These are phyloP conservation scores for Clarireedia hainanense DNA, from an alignment of 2,329 filamentous ascomycete genomes.

Conservation along the genomic window DNA sequence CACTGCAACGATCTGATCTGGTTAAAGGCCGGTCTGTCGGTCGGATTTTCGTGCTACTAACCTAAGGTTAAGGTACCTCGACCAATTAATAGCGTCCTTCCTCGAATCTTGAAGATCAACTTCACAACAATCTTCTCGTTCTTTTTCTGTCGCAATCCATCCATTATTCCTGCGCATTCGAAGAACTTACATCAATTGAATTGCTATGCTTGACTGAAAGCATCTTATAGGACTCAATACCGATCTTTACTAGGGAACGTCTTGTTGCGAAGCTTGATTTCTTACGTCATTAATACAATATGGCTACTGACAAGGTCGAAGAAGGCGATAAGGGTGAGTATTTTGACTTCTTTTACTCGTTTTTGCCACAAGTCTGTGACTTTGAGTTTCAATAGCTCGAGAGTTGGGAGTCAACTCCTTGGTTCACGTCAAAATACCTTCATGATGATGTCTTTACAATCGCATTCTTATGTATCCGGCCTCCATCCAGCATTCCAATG, in stretches of 20 bases:
- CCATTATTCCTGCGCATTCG: conserved; percentile 14
- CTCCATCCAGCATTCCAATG: not conserved
- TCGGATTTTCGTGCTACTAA: not conserved
- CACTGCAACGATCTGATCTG: no score
- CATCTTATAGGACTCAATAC: not conserved
- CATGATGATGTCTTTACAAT: not conserved
- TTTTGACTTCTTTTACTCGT: conserved; percentile 5
- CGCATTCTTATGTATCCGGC: not conserved
- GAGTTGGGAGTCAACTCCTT: not conserved
- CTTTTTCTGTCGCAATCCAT: conserved; percentile 21
- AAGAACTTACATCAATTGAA: conserved; percentile 7
- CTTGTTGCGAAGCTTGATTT: conserved; percentile 1
- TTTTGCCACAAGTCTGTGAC: not conserved
- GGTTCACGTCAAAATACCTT: no score
- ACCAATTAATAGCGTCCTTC: conserved; percentile 3
- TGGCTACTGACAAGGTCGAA: conserved; percentile 40
- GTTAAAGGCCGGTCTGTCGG: not conserved
- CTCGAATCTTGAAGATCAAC: conserved; percentile 17
- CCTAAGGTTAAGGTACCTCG: not conserved
- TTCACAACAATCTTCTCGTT: conserved; percentile 2
- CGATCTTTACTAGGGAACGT: not conserved
- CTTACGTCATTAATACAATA: conserved; percentile 18
- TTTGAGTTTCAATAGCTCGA: not conserved
- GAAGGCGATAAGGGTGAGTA: conserved; percentile 42
- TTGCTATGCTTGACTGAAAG: conserved; percentile 11